Base-by-base conservation (phyloP, 257 asterid genomes). In the Ilex asprella region DNA sequence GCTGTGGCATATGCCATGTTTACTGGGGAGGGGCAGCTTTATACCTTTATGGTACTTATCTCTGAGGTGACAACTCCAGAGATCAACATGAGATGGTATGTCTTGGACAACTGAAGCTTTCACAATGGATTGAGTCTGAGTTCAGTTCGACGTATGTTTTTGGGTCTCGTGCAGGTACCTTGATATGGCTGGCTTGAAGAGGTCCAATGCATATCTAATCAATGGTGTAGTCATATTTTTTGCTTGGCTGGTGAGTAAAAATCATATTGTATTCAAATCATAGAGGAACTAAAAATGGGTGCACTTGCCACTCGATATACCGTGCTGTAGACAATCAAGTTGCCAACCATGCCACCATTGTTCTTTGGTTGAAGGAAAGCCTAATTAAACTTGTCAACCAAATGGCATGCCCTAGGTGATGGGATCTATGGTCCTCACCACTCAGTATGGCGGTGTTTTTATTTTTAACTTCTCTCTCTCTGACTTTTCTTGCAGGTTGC, bases 21-120 rank as follows among this genome's bases (percentile, higher is more conserved):
- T 56, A 79, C 85, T 21, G 95, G 95, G 73, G 96, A 91, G 81
- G 98, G 98, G 55, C 98, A 91, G 79, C 91, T 91, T 65, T 91
- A 91, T 83, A 91, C 98, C 11, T 88, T 86, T 81, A 91, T 91
- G 98, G 95, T 91, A 68, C 90, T 91, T 60, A 86, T 91, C 78
- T 91, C 98, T 39, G 96, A 91, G 84, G 75, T 83, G 58, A 91
- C 98, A 43, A 91, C 98, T 58, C 98, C 98, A 41, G 94, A 73
- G 82, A 83, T 91, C 80, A 91, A 91, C 79, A 64, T 91, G 81
- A 83, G 98, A 75, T 91, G 98, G 98, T 88, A 78, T 67, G 82
- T 64, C 50, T 57, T 51, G 66, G 27, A 43, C 59, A 51, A 56
- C 51, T 62, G 30, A 47, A 46, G 30, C 55, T 53, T 7, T 30